Base-by-base conservation (phyloP, 176 grass and related monocot genomes). In the Guadua angustifolia region DNA sequence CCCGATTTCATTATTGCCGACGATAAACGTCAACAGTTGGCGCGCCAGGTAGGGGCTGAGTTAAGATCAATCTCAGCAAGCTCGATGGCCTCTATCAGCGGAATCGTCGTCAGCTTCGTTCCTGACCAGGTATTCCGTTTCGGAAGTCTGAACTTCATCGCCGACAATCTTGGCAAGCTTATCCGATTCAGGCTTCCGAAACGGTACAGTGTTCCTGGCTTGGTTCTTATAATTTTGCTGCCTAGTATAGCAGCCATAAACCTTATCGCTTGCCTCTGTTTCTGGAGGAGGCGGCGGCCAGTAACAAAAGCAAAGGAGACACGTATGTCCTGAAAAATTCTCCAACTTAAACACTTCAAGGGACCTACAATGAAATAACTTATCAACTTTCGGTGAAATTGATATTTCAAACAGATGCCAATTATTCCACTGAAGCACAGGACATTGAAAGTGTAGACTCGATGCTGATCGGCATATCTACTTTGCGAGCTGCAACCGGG, bases 381-480 rank as follows among this genome's bases (percentile, higher is more conserved):
- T 32, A 2, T 66, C 7, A 13, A 36, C 25, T 47, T 69, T 19
- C 3, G 42, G 24, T 69, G 11, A 26, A n/a, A 19, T 29, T 36
- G 4, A 8, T 19, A 8, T 1, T 15, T 75, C 29, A 9, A 76
- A 29, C 85, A 88, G 86, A 51, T 29, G 2, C 63, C 42, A 69
- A 17, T 33, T 6, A 80, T 38, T 81, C 50, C 5, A 1, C 49
- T 4, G 61, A 87, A 25, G 5, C 53, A 5, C 78, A 88, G 63
- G 43, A 81, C 42, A 38, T 58, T 11, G 69, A 85, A 42, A 85
- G 22, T 4, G 75, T 71, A 3, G 75, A 88, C 7, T 91, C 84
- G 0, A 68, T 91, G 51, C 21, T 81, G 19, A 84, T 91, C 7
- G 81, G 81, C 75, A 18, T 91, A 69, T 88, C 85, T 2, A 81